Conservation (phyloP, 2,329 filamentous ascomycete species). For the Rhytidhysteron rufulum region DNA sequence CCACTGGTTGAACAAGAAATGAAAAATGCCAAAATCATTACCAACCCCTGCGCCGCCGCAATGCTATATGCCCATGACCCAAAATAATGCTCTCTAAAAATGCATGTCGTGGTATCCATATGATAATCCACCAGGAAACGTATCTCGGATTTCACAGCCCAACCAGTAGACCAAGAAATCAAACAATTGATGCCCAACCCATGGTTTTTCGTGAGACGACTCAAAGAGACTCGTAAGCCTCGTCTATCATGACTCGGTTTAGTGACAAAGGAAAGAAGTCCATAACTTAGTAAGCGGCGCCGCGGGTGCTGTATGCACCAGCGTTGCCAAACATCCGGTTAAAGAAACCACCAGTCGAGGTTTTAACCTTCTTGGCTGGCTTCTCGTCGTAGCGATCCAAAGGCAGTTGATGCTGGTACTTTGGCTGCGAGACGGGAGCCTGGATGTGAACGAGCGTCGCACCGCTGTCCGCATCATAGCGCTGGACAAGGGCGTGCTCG, state of each 20-base stretch:
- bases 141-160: slow-evolving; percentile 5
- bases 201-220: slow-evolving; percentile 12
- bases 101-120: too few species aligned
- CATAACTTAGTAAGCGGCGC: slow-evolving; percentile 28
- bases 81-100: slow-evolving; percentile 6
- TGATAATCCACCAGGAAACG: slow-evolving; percentile 1
- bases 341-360: slow-evolving; percentile 33
- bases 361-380: slow-evolving; percentile 38
- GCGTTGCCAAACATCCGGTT: slow-evolving; percentile 32
- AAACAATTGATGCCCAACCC: slow-evolving; percentile 7
- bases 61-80: slow-evolving; percentile 13
- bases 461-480: slow-evolving; percentile 40
- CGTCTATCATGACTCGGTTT: slow-evolving; percentile 9
- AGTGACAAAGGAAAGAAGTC: slow-evolving; percentile 21
- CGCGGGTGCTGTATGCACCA: slow-evolving; percentile 22
- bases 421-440: slow-evolving; percentile 23
- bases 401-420: slow-evolving; percentile 32
- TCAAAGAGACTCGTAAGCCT: slow-evolving; percentile 6
- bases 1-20: too few species aligned
- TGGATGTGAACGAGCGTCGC: slow-evolving; percentile 44
- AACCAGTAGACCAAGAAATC: slow-evolving; percentile 19
- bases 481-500: slow-evolving; percentile 31
- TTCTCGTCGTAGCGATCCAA: slow-evolving; percentile 32
- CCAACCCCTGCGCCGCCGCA: slow-evolving; percentile 12
- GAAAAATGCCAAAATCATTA: slow-evolving; percentile 3